Conservation (phyloP, 805 yeast species). For the Wickerhamiella australiensis region DNA sequence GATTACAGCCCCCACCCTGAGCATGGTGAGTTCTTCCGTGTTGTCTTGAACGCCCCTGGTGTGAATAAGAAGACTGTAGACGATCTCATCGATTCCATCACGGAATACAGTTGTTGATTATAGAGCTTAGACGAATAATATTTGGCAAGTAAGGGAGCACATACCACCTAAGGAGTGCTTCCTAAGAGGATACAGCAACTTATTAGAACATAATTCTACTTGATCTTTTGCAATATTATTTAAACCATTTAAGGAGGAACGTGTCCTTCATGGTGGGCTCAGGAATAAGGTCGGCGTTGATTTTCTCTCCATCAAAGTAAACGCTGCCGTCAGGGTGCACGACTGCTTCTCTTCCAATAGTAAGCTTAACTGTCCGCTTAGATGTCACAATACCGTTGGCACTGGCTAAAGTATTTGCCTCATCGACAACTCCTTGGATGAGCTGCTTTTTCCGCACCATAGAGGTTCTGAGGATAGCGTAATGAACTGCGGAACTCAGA, state of each 20-base stretch:
- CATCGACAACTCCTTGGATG: constrained; percentile 29
- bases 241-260: constrained; percentile 16
- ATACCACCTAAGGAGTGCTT: too few species aligned
- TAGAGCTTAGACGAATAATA: too few species aligned
- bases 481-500: constrained; percentile 47
- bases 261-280: constrained; percentile 29
- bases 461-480: constrained; percentile 40
- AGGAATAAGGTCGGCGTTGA: constrained; percentile 24
- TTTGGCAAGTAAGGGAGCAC: too few species aligned
- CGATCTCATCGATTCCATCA: constrained; percentile 33
- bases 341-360: constrained; percentile 25
- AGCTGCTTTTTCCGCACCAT: constrained; percentile 46
- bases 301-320: constrained; percentile 22
- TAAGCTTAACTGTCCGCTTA: constrained; percentile 22
- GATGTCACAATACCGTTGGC: constrained; percentile 22
- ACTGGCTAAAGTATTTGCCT: constrained; percentile 27
- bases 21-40: constrained; percentile 72
- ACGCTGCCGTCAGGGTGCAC: constrained; percentile 30
- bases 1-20: constrained; percentile 62
- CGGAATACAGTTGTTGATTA: constrained; percentile 13
- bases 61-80: constrained; percentile 37
- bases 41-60: constrained; percentile 65
- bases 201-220: too few species aligned
- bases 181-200: too few species aligned
- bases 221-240: neutral